Evolutionary conservation across 768 basidiomycete genomes (phyloP).

Genomic region (Suillus bovinus): DNA sequence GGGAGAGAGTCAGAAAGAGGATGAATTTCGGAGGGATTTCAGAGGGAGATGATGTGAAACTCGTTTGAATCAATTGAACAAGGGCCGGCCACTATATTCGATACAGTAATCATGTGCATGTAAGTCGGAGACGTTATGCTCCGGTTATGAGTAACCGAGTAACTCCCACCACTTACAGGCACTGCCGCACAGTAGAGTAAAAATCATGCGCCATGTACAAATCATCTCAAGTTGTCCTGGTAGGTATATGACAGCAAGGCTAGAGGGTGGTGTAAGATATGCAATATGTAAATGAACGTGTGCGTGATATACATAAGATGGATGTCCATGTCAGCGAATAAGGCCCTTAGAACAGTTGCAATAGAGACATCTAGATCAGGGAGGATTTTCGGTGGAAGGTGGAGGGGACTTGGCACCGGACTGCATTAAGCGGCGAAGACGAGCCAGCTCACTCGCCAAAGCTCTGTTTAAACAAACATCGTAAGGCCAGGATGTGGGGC

Average conservation of each 20-base stretch:
- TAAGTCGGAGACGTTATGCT: not conserved
- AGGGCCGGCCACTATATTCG: not conserved
- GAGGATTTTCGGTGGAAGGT: slow-evolving; percentile 10
- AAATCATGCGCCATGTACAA: slow-evolving; percentile 2
- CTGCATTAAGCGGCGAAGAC: slow-evolving; percentile 75
- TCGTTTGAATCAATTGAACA: slow-evolving; percentile 9
- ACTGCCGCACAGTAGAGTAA: not conserved
- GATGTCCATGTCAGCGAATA: slow-evolving; percentile 23
- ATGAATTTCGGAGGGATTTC: not conserved
- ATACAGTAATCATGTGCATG: slow-evolving; percentile 4
- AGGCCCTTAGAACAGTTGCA: not conserved
- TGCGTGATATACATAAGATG: slow-evolving; percentile 33
- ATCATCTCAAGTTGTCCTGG: slow-evolving; percentile 22
- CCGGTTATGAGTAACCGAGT: slow-evolving; percentile 1
- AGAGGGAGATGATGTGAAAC: slow-evolving; percentile 4
- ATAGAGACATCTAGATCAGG: slow-evolving; percentile 6
- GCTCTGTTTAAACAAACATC: slow-evolving; percentile 37
- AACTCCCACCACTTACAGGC: not conserved
- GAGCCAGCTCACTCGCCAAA: slow-evolving; percentile 62
- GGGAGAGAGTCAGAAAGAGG: not conserved
- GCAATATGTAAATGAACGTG: slow-evolving; percentile 29
- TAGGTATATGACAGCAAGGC: slow-evolving; percentile 28
- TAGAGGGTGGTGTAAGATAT: slow-evolving; percentile 16
- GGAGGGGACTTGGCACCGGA: slow-evolving; percentile 40
- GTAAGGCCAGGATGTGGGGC: not conserved